Base-by-base conservation (phyloP, 2,329 filamentous ascomycete species). In the Bertia moriformis region DNA sequence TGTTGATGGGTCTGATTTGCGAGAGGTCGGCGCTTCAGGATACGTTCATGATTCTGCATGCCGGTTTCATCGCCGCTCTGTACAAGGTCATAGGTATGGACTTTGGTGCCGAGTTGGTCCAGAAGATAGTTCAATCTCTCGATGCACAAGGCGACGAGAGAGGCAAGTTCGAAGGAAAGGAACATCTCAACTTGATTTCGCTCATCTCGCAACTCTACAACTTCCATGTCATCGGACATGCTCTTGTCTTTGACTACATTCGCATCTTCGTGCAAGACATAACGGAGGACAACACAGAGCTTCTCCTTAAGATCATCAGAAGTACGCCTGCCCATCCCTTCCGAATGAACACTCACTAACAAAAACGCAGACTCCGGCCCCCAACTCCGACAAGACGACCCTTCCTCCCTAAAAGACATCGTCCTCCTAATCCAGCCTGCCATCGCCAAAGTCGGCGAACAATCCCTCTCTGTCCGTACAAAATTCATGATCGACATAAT, bases 401-500 rank as follows among this genome's bases (percentile, higher is more conserved):
- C 80, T 0, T 73, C 75, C 2, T 63, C 80, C 1, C 57, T 85
- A 36, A 84, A 83, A 51, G 77, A 81, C 41, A 81, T 85, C 45
- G 76, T 84, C 7, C 58, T 78, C 4, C 63, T 80, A 38, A 66
- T 84, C 42, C 75, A 82, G 45, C 71, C 73, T 20, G 69, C 71
- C 3, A 65, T 81, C 3, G 62, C 69, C 1, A 66, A 65, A 38
- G 61, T 66, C 37, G 76, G 74, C 5, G 69, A 78, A 48, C 63
- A 60, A 4, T 73, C 69, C 12, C 58, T 84, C 12, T 78, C 77
- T 3, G 75, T 82, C 4, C 68, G 80, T 38, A 83, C 79, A 2
- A 83, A 78, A 46, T 84, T 83, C 55, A 84, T 84, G 80, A 77
- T 85, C 37, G 80, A 85, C 49, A 81, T 72, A 1, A 82, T 85